phyloP scores from a whole-genome alignment of 2,329 filamentous ascomycete species.

The Nectriaceae sp. region DNA sequence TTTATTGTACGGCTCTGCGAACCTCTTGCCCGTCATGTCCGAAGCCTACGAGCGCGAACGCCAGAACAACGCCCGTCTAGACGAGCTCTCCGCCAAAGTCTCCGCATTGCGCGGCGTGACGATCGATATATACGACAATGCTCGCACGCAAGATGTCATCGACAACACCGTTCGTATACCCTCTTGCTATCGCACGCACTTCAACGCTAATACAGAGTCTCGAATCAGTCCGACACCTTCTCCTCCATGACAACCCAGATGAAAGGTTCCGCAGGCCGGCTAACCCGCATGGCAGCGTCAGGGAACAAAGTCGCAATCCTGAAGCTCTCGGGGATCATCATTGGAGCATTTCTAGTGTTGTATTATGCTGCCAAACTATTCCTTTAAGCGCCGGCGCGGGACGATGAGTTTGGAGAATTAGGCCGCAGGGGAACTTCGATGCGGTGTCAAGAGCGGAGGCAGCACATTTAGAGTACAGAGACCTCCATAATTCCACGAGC shows the following conservation, averaged over 20 bases:
- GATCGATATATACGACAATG: constrained; percentile 97
- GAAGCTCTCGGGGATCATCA: constrained; percentile 82
- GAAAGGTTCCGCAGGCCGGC: constrained; percentile 77
- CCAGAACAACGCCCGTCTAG: constrained; percentile 94
- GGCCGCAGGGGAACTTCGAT: no score
- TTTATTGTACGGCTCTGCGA: no score
- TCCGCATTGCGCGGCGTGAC: constrained; percentile 90
- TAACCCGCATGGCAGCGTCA: constrained; percentile 86
- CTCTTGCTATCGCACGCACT: background rate
- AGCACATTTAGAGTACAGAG: no score
- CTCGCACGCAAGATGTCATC: constrained; percentile 82
- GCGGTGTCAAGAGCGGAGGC: no score
- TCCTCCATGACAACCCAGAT: constrained; percentile 81
- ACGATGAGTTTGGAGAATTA: constrained; percentile 1
- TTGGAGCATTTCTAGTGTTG: constrained; percentile 70
- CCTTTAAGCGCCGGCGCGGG: constrained; percentile 51
- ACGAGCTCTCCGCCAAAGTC: constrained; percentile 89
- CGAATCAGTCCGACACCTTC: constrained; percentile 77
- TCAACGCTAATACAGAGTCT: constrained; percentile 9
- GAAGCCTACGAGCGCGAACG: constrained; percentile 78
- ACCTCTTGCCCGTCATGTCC: constrained; percentile 66
- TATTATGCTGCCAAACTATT: constrained; percentile 72
- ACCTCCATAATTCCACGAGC: no score
- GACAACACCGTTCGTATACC: constrained; percentile 71
- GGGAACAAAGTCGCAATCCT: constrained; percentile 91